Conservation (phyloP, 305 asterid genomes). For the Lippia alba region DNA sequence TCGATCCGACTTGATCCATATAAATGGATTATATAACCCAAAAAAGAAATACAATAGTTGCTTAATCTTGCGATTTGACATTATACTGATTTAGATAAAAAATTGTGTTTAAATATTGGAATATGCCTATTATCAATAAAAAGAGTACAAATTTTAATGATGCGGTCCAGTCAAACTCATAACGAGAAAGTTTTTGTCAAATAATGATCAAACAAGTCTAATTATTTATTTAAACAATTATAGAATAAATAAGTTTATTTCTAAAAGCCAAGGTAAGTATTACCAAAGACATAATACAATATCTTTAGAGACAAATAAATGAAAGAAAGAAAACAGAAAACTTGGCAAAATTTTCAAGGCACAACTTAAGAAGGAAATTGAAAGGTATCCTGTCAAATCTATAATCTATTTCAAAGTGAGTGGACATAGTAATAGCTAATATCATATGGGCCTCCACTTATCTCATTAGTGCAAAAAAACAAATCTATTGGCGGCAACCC, state of each 20-base stretch:
- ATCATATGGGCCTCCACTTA: conserved; percentile 28
- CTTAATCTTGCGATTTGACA: too few relatives aligned
- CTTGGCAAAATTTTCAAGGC: background rate
- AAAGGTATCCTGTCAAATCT: conserved; percentile 11
- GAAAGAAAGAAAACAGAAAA: background rate
- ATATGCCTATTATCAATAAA: too few relatives aligned
- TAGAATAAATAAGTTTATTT: too few relatives aligned
- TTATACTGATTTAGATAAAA: too few relatives aligned
- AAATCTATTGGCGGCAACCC: background rate
- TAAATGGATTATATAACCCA: too few relatives aligned
- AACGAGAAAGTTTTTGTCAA: too few relatives aligned
- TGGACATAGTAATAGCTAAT: conserved; percentile 27
- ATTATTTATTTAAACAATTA: background rate
- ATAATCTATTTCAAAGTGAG: conserved; percentile 10
- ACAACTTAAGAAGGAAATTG: conserved; percentile 7
- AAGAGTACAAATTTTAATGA: too few relatives aligned
- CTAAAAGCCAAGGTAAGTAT: too few relatives aligned
- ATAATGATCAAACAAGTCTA: background rate
- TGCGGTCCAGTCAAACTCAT: too few relatives aligned
- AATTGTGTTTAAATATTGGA: background rate
- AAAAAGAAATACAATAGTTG: too few relatives aligned
- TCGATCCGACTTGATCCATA: too few relatives aligned
- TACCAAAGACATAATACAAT: background rate
- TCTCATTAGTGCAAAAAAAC: conserved; percentile 1
- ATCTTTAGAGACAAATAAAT: background rate